Evolutionary conservation across 495 filamentous ascomycete genomes (phyloP).

Genomic region (Bathelium albidoporum): DNA sequence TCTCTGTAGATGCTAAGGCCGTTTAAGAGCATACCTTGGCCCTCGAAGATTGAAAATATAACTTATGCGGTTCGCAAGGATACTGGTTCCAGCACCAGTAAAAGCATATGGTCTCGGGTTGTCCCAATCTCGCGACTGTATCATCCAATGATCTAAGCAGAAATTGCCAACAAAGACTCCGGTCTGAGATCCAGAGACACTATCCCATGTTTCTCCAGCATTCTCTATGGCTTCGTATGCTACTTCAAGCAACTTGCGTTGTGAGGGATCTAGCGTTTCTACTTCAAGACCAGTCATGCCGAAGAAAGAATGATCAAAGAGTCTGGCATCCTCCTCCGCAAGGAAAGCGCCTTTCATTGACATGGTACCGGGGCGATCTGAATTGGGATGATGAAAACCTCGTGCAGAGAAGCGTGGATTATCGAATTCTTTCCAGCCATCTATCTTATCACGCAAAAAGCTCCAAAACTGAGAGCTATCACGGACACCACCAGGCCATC

Average conservation of each 20-base stretch:
- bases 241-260: slow-evolving; percentile 22
- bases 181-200: slow-evolving; percentile 17
- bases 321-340: slow-evolving; percentile 5
- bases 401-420: not conserved
- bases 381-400: slow-evolving; percentile 5
- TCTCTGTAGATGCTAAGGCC: not conserved
- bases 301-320: slow-evolving; percentile 21
- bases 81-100: not conserved
- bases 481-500: not conserved
- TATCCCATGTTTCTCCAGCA: slow-evolving; percentile 21
- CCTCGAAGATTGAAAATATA: slow-evolving; percentile 42
- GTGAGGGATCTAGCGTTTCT: slow-evolving; percentile 15
- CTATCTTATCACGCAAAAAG: not conserved
- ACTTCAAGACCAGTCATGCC: slow-evolving; percentile 16
- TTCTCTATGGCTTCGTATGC: slow-evolving; percentile 26
- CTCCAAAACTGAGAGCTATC: not conserved
- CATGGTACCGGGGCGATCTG: not conserved
- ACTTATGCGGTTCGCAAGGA: slow-evolving; percentile 27
- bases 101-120: not conserved
- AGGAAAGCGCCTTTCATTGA: slow-evolving; percentile 15
- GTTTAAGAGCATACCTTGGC: slow-evolving; percentile 17
- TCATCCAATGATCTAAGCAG: not conserved
- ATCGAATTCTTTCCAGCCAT: not conserved
- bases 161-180: slow-evolving; percentile 4
- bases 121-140: not conserved